Base-by-base conservation (phyloP, 139 green algal species). In the Pleodorina starrii region DNA sequence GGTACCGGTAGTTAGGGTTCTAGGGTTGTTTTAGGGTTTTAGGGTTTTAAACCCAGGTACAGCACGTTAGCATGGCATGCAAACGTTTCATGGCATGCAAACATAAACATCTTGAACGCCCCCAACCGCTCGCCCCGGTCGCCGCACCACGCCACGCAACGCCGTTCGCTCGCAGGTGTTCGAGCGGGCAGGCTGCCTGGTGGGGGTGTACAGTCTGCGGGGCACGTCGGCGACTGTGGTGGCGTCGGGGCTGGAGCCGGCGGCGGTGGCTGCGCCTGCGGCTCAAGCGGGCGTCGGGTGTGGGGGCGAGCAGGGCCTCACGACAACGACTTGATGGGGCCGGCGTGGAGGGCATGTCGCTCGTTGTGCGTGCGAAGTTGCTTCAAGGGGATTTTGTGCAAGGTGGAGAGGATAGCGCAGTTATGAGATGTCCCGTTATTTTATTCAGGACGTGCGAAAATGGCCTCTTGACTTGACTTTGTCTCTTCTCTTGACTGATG, bases 111-210 rank as follows among this genome's bases (percentile, higher is more conserved):
- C 11, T 48, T n/a, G n/a, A 21, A 44, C 1, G 35, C 9, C 38
- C 51, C 19, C 3, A 19, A 54, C n/a, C 51, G 10, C 4, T 50
- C 14, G 42, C 21, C 35, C 36, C 35, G 50, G 35, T 40, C 7
- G 16, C 78, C 36, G 44, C n/a, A n/a, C n/a, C n/a, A n/a, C n/a
- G n/a, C n/a, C n/a, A n/a, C n/a, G n/a, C n/a, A n/a, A n/a, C n/a
- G n/a, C n/a, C n/a, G n/a, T n/a, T n/a, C n/a, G n/a, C 16, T 10
- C 25, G 19, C 80, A 93, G 83, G 87, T 93, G n/a, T 93, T 92
- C 85, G 91, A 93, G 87, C 43, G 69, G 23, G 87, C 87, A 11
- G 0, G 32, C 5, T 92, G 87, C 43, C 77, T 93, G 43, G 77
- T 93, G 32, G 91, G 91, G 1, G 84, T 93, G 75, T 93, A 93